Evolutionary conservation across 2,329 filamentous ascomycete species (phyloP).

Genomic region (Claviceps lovelessii): DNA sequence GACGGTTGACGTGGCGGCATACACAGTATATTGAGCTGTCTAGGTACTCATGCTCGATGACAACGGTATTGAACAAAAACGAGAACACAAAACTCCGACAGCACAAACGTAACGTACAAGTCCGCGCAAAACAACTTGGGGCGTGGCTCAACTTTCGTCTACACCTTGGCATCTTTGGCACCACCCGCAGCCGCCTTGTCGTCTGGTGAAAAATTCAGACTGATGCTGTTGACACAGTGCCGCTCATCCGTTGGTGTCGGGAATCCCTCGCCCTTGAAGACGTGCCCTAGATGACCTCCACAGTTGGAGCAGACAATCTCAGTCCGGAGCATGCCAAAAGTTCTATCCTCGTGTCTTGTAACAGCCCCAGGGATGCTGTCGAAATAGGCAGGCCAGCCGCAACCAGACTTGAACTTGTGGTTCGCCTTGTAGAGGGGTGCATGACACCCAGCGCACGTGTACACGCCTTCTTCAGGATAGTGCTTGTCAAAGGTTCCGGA

Average conservation of each 20-base stretch:
- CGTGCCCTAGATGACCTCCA: slow-evolving; percentile 86
- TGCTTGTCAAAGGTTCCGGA: slow-evolving; percentile 83
- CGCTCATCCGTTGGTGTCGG: slow-evolving; percentile 82
- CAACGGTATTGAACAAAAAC: too few relatives aligned
- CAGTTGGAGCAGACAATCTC: slow-evolving; percentile 95
- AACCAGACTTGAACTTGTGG: slow-evolving; percentile 93
- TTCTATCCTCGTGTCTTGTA: slow-evolving; percentile 60
- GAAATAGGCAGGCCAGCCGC: slow-evolving; percentile 97
- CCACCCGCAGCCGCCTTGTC: slow-evolving; percentile 33
- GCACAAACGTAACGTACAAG: too few relatives aligned
- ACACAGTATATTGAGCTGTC: too few relatives aligned
- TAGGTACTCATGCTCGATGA: too few relatives aligned
- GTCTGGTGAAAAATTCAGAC: slow-evolving; percentile 62
- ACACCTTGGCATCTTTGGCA: slow-evolving; percentile 24
- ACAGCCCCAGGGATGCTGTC: slow-evolving; percentile 89
- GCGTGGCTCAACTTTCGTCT: not conserved
- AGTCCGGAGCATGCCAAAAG: slow-evolving; percentile 69
- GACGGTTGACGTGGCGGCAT: too few relatives aligned
- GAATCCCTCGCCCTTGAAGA: slow-evolving; percentile 83
- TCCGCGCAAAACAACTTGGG: too few relatives aligned
- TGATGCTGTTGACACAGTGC: slow-evolving; percentile 92
- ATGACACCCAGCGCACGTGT: slow-evolving; percentile 74
- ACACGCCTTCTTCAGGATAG: slow-evolving; percentile 59
- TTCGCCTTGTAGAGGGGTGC: slow-evolving; percentile 81
- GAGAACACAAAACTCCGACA: too few relatives aligned